phyloP scores from a whole-genome alignment of 1,284 basidiomycete species.

The Flammula alnicola region DNA sequence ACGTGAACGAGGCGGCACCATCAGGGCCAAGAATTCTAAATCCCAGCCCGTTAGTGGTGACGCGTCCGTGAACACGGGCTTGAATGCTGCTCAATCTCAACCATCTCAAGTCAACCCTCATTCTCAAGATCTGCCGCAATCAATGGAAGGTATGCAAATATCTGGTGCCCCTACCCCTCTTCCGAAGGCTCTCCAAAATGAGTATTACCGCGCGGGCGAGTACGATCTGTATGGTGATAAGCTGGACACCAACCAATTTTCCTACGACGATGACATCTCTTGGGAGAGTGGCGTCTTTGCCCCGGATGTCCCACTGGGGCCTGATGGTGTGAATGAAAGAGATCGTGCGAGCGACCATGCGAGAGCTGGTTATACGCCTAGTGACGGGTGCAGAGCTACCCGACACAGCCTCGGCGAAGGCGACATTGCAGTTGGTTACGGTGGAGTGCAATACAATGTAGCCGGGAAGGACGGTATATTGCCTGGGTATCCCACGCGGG shows the following conservation, averaged over 20 bases:
- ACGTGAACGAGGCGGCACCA: no score
- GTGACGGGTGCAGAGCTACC: background rate
- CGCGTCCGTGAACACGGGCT: background rate
- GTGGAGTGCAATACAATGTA: slow-evolving; percentile 12
- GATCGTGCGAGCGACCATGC: background rate
- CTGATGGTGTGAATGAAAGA: no score
- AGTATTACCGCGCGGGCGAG: background rate
- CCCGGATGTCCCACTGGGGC: no score
- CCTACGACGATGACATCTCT: background rate
- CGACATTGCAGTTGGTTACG: slow-evolving; percentile 10
- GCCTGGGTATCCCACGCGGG: slow-evolving; percentile 20
- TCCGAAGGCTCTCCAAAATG: background rate
- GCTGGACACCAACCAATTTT: background rate
- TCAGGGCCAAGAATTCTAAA: no score
- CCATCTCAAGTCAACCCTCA: background rate
- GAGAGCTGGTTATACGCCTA: background rate
- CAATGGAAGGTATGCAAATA: background rate
- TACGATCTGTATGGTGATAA: background rate
- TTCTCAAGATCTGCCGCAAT: background rate
- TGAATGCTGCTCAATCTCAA: background rate
- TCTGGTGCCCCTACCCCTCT: background rate
- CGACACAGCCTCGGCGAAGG: background rate
- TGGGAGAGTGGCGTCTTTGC: no score
- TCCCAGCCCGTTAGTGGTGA: no score
- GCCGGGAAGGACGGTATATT: slow-evolving; percentile 9